Conservation (phyloP, 139 green algal genomes). For the Desmodesmus armatus region DNA sequence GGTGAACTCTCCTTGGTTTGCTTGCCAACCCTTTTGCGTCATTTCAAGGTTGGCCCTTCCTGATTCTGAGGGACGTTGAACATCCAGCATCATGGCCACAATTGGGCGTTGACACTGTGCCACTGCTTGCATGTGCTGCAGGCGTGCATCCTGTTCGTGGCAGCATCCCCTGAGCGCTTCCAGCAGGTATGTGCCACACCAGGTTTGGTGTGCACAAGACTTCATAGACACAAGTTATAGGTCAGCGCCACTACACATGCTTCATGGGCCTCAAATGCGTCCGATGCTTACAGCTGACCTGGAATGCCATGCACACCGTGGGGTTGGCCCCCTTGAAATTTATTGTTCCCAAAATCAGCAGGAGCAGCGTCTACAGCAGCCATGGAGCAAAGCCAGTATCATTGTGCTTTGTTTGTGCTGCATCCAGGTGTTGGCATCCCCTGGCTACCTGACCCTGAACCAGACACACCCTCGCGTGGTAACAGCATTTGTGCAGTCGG, state of each 20-base stretch:
- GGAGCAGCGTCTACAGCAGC: too few species aligned
- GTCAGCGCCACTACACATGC: too few species aligned
- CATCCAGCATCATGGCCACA: neutral
- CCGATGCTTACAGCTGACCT: too few species aligned
- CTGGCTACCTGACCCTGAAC: constrained; percentile 39
- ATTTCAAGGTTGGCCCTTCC: neutral
- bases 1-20: neutral
- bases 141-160: constrained; percentile 33
- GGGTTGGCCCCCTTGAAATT: too few species aligned
- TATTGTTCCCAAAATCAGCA: too few species aligned
- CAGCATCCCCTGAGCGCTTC: constrained; percentile 1
- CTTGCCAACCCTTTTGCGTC: neutral
- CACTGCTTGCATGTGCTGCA: neutral
- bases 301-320: too few species aligned
- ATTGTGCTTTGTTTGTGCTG: too few species aligned
- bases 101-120: neutral
- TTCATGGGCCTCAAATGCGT: too few species aligned
- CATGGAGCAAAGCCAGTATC: too few species aligned
- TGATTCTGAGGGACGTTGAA: neutral
- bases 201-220: too few species aligned
- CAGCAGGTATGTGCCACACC: constrained; percentile 28
- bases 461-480: constrained; percentile 1
- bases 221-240: too few species aligned
- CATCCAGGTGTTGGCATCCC: neutral
- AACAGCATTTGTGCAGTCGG: constrained; percentile 18